Base-by-base conservation (phyloP, 345 rosid species). In the Hypericum androsaemum region DNA sequence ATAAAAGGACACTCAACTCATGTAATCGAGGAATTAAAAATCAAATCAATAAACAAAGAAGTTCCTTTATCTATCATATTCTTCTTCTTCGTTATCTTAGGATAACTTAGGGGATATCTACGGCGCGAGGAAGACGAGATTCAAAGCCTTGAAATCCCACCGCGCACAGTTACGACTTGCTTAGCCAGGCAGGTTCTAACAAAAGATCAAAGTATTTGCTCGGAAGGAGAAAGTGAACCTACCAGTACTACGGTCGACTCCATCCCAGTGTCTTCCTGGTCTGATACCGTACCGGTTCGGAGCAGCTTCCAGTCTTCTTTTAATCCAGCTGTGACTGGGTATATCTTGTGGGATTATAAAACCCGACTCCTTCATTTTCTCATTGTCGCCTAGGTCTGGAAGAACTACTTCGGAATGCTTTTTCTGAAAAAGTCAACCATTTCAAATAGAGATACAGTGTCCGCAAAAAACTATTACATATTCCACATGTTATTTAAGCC, bases 251-350 rank as follows among this genome's bases (percentile, higher is more conserved):
- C 94, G 94, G 61, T 88, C 94, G 5, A 92, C 89, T 4, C 97
- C 97, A 73, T 92, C 98, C 98, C 98, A 92, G 48, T 88, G 98
- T 60, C 97, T 78, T 64, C 98, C 98, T 3, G 98, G 95, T 71
- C 62, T 80, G 47, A 92, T 85, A 38, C 94, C 89, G 56, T 92
- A 88, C 44, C 87, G 76, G 64, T 92, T 92, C 9, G 90, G 73
- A 47, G 94, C 84, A 43, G 94, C 84, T 32, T 83, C 88, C 47
- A 83, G 47, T 16, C 89, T 79, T 76, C 98, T 76, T 59, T 73
- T 77, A 40, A 88, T 38, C 97, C 95, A 92, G 74, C 95, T 85
- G 60, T 85, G 94, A 58, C 56, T 72, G 7, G 97, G 98, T 41
- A 80, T 67, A 22, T 67, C 83, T 52, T 92, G 97, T 37, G 98